Evolutionary conservation across 306 rosid species (phyloP).

Genomic region (Pterocarpus santalinus): DNA sequence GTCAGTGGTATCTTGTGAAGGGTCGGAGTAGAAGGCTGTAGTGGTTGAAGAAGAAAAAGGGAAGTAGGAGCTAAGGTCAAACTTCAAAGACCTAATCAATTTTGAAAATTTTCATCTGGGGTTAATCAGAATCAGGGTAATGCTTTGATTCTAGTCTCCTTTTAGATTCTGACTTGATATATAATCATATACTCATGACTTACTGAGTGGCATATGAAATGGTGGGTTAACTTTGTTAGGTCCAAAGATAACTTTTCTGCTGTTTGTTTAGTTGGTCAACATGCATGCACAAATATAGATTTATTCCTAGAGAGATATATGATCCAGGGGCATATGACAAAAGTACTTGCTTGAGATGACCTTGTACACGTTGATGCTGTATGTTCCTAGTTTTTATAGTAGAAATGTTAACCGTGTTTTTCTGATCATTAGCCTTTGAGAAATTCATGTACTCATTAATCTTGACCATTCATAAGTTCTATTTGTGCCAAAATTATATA

Average conservation of each 20-base stretch:
- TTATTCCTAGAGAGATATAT: slow-evolving; percentile 1
- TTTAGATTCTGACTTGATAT: slow-evolving; percentile 17
- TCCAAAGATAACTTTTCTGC: neutral
- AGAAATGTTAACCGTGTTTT: slow-evolving; percentile 14
- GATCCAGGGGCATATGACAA: neutral
- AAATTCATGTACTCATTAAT: slow-evolving; percentile 1
- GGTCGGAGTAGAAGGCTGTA: slow-evolving; percentile 13
- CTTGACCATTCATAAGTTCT: slow-evolving; percentile 24
- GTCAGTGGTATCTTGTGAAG: slow-evolving; percentile 31
- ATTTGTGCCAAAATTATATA: neutral
- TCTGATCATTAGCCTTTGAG: neutral
- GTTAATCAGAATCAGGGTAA: neutral
- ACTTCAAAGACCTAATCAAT: neutral
- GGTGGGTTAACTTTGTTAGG: slow-evolving; percentile 6
- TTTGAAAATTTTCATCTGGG: slow-evolving; percentile 1
- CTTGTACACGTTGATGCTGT: neutral
- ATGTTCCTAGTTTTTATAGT: neutral
- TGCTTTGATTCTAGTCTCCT: slow-evolving; percentile 7
- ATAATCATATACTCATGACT: neutral
- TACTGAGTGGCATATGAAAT: neutral
- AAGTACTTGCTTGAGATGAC: neutral
- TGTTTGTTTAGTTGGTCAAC: slow-evolving; percentile 30
- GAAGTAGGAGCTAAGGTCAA: slow-evolving; percentile 24
- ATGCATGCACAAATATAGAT: slow-evolving; percentile 3
- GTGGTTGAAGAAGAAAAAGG: slow-evolving; percentile 26